Evolutionary conservation across 352 stramenopile species (phyloP).

Genomic region (Globisporangium barbulae): DNA sequence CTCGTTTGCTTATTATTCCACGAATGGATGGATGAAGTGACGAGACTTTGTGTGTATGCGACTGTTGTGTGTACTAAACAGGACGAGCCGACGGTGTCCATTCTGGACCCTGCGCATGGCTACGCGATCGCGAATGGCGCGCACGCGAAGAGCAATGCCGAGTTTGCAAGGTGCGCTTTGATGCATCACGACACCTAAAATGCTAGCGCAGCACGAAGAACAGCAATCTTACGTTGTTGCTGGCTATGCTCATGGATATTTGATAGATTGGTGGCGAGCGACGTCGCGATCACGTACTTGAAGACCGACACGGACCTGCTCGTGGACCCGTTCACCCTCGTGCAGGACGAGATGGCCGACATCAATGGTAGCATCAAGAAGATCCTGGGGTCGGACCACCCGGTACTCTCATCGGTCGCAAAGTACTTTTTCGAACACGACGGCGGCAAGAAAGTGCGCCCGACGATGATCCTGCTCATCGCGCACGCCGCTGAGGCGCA

Average conservation of each 20-base stretch:
- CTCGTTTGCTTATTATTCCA: slow-evolving; percentile 6
- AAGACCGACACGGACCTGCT: slow-evolving; percentile 46
- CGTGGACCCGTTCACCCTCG: slow-evolving; percentile 92
- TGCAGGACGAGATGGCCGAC: slow-evolving; percentile 88
- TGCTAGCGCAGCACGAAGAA: background rate
- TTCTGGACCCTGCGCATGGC: slow-evolving; percentile 61
- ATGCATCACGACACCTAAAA: background rate
- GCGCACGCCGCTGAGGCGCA: slow-evolving; percentile 88
- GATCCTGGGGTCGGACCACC: slow-evolving; percentile 95
- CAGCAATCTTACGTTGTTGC: background rate
- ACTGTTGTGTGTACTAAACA: slow-evolving; percentile 23
- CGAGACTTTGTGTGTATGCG: background rate
- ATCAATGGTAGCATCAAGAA: slow-evolving; percentile 95
- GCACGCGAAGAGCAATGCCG: slow-evolving; percentile 33
- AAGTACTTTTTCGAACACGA: slow-evolving; percentile 95
- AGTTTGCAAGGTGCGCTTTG: slow-evolving; percentile 36
- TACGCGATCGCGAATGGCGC: slow-evolving; percentile 46
- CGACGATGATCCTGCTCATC: slow-evolving; percentile 97
- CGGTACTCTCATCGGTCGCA: slow-evolving; percentile 95
- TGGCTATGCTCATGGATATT: background rate
- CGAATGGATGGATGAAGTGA: background rate
- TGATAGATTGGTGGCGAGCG: slow-evolving; percentile 13
- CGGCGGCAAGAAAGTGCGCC: slow-evolving; percentile 98
- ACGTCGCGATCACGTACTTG: slow-evolving; percentile 45
- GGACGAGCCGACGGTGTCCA: slow-evolving; percentile 84